A percentile compares a stretch with the other conserved stretches of the same genome.
phyloP scores from a whole-genome alignment of 179 eudicot species.

The Beta macrorhiza region DNA sequence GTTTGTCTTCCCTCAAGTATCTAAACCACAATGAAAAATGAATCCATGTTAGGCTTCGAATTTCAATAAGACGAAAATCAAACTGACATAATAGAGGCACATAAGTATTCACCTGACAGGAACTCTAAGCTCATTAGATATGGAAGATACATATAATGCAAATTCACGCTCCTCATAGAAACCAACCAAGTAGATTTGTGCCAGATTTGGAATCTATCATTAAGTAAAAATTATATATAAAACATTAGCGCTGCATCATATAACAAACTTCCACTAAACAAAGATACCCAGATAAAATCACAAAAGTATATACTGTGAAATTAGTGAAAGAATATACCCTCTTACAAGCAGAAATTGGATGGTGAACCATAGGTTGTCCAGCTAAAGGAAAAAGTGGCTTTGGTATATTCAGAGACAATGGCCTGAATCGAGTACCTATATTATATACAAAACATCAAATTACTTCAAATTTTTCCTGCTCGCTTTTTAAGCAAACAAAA shows the following conservation, averaged over 20 bases:
- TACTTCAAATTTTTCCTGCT: not conserved
- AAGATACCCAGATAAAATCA: not conserved
- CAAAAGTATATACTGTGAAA: not conserved
- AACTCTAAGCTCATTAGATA: constrained; percentile 84
- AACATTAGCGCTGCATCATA: not conserved
- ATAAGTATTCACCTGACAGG: constrained; percentile 67
- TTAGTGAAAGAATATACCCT: constrained; percentile 47
- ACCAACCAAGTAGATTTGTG: constrained; percentile 79
- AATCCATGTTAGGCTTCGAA: not conserved
- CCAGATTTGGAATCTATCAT: constrained; percentile 73
- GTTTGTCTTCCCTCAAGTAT: constrained; percentile 91
- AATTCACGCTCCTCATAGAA: constrained; percentile 87
- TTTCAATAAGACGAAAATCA: constrained; percentile 1
- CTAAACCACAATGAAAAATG: constrained; percentile 38
- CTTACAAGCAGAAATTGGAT: constrained; percentile 96
- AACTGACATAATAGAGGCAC: not conserved
- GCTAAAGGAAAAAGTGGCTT: constrained; percentile 96
- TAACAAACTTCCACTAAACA: not conserved
- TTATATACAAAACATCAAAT: not conserved
- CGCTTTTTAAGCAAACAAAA: not conserved
- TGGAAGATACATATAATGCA: constrained; percentile 78
- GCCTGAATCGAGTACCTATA: constrained; percentile 92
- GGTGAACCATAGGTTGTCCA: constrained; percentile 98
- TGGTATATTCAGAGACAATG: constrained; percentile 81
- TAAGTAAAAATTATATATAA: not conserved